Base-by-base conservation (phyloP, 2,329 filamentous ascomycete genomes). In the Cucurbitaria berberidis region DNA sequence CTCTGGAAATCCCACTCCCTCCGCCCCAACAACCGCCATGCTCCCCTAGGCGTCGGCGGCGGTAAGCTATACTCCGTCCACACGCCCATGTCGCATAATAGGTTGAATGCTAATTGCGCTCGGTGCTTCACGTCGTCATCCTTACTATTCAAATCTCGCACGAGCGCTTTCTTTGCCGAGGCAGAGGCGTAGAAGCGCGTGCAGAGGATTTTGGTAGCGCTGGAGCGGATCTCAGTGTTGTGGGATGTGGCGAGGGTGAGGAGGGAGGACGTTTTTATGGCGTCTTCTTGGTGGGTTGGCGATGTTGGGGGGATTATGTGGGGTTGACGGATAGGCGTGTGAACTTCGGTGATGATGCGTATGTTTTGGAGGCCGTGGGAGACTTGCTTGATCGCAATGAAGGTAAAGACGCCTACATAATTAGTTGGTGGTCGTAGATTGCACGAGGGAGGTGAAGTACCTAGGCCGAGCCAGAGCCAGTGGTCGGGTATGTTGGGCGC, bases 291-390 rank as follows among this genome's bases (percentile, higher is more conserved):
- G 89, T 89, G 45, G 83, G 89, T 56, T 2, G 62, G 78, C 3
- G 93, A 81, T 59, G 85, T 88, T 45, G 86, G 27, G 35, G 47
- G 52, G 41, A 45, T 55, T 35, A 43, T 22, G 15, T 18, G 48
- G 32, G 50, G 36, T 1, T 50, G 48, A 84, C 45, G 88, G 84
- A 69, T 88, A 87, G 86, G 84, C 30, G 85, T 82, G 54, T 85
- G 85, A 66, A 95, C 84, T 72, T 87, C 82, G 59, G 88, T 88
- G 47, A 87, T 80, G 63, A 86, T 80, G 60, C 86, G 82, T 61
- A 88, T 84, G 48, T 82, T 76, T 51, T 78, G 77, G 39, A 93
- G 84, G 48, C 84, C 79, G 32, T 80, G 73, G 57, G 82, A 80
- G 73, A 90, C 84, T 46, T 81, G 78, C 53, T 80, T 78, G 50